Conservation (phyloP, 305 asterid species). For the Fraxinus ornus region DNA sequence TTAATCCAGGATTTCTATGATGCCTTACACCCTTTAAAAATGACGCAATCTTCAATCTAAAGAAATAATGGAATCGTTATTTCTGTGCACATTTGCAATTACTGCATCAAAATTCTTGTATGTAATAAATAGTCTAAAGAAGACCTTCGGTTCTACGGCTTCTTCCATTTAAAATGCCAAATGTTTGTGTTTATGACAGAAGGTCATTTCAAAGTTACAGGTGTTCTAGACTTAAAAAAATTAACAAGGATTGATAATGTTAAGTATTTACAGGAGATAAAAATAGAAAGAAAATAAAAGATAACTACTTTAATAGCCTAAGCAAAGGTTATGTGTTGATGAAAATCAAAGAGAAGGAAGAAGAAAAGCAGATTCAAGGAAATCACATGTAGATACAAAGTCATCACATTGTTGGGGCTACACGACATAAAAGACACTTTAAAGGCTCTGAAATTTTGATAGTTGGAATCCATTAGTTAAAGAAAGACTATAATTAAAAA, state of each 20-base stretch:
- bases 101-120: neutral
- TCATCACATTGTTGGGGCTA: neutral
- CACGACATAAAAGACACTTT: neutral
- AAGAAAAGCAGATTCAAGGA: neutral
- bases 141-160: neutral
- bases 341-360: neutral
- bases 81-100: neutral
- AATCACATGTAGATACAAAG: neutral
- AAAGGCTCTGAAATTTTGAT: neutral
- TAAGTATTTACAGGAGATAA: neutral
- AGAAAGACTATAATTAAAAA: neutral
- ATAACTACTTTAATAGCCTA: neutral
- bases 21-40: neutral
- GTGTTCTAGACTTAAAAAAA: neutral
- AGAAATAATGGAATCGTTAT: neutral
- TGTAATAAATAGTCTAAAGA: neutral
- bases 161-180: neutral
- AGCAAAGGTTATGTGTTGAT: neutral
- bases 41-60: neutral
- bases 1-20: neutral
- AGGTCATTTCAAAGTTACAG: neutral
- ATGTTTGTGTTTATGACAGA: neutral
- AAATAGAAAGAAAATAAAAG: neutral
- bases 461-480: neutral
- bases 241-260: neutral